Base-by-base conservation (phyloP, 192 early-diverging fungal genomes). In the Funneliformis geosporum region DNA sequence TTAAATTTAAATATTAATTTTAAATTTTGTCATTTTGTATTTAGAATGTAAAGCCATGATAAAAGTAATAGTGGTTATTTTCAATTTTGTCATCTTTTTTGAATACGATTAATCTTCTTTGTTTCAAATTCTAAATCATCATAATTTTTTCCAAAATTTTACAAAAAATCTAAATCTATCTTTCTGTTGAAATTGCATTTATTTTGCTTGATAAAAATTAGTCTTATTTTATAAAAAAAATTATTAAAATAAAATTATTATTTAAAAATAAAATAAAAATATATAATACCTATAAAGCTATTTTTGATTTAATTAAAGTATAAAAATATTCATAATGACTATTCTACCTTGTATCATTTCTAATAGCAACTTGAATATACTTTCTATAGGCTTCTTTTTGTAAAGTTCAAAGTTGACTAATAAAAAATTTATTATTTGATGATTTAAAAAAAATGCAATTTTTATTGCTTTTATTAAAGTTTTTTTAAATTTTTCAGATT, bases 121-220 rank as follows among this genome's bases (percentile, higher is more conserved):
- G 4, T 25, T 27, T 3, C 67, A 69, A 69, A 28, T 21, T 62
- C 14, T 7, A 27, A 7, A 62, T 62, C 60, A 7, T 39, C 25
- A 69, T 42, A 39, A 69, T 69, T 8, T 69, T 69, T 28, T 28
- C n/a, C 33, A 69, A 44, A 71, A 71, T 44, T 71, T n/a, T 42
- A 71, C n/a, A 38, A 71, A 38, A 23, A 40, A 42, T 42, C 18
- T n/a, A 38, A 71, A 71, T 42, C 40, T n/a, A 71, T n/a, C n/a
- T n/a, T n/a, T n/a, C n/a, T n/a, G n/a, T n/a, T n/a, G n/a, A n/a
- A n/a, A n/a, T n/a, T n/a, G n/a, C n/a, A n/a, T n/a, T n/a, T n/a
- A n/a, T n/a, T n/a, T n/a, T n/a, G n/a, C n/a, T n/a, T n/a, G n/a
- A n/a, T n/a, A n/a, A n/a, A n/a, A n/a, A n/a, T n/a, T n/a, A n/a